A percentile compares a stretch with the other conserved stretches of the same genome.
Conservation (phyloP, 345 rosid genomes). For the Gossypium bickii region DNA sequence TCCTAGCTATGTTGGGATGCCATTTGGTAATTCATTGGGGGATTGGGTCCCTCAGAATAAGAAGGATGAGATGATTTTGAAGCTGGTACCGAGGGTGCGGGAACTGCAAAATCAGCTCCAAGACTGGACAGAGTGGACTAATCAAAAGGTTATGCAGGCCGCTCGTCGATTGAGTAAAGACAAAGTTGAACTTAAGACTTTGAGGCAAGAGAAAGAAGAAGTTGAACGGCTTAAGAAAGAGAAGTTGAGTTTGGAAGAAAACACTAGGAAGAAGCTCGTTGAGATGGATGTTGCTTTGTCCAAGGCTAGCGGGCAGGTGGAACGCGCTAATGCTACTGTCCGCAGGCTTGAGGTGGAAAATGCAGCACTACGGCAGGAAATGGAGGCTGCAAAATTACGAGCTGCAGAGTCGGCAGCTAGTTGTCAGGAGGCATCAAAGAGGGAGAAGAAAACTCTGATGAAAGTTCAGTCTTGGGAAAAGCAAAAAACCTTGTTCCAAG, state of each 20-base stretch:
- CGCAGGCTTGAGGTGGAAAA: conserved; percentile 79
- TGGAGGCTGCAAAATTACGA: conserved; percentile 61
- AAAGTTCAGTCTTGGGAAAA: conserved; percentile 77
- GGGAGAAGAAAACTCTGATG: conserved; percentile 62
- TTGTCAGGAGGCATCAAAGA: conserved; percentile 66
- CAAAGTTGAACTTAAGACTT: conserved; percentile 72
- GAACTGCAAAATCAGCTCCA: conserved; percentile 68
- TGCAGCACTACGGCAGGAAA: conserved; percentile 58
- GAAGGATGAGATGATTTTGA: conserved; percentile 54
- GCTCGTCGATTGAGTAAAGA: conserved; percentile 79
- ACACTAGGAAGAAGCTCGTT: conserved; percentile 69
- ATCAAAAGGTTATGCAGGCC: conserved; percentile 96
- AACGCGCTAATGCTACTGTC: conserved; percentile 61
- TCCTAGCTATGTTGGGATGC: conserved; percentile 37
- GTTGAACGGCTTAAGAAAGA: conserved; percentile 82
- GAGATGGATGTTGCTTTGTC: conserved; percentile 80
- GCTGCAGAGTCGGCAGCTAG: conserved; percentile 71
- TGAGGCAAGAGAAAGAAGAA: conserved; percentile 87
- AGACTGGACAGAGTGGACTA: conserved; percentile 95
- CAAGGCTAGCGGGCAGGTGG: conserved; percentile 79
- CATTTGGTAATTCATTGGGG: conserved; percentile 37
- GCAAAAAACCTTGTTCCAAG: conserved; percentile 62
- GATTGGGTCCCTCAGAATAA: conserved; percentile 47
- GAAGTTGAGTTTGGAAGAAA: conserved; percentile 70
- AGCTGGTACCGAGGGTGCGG: conserved; percentile 44